These are phyloP conservation scores for Lentinula sp. DNA, from an alignment of 768 basidiomycete genomes.

Conservation along the genomic window DNA sequence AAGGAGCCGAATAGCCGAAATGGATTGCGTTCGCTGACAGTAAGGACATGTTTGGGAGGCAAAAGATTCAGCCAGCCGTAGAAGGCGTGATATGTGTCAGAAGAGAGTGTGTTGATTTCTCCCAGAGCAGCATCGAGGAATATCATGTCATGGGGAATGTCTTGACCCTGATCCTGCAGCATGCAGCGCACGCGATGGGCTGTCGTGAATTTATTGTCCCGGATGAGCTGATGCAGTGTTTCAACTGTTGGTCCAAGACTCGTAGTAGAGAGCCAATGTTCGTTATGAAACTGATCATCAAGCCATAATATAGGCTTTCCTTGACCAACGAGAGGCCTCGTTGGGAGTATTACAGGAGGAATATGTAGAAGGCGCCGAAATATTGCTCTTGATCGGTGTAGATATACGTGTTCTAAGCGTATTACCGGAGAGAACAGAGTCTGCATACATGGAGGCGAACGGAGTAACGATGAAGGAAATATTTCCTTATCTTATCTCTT, in stretches of 20 bases:
- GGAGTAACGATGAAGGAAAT: not conserved
- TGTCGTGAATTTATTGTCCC: not conserved
- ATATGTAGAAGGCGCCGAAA: not conserved
- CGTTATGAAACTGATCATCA: not conserved
- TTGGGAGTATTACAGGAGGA: not conserved
- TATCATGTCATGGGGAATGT: conserved; percentile 3
- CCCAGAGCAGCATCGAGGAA: conserved; percentile 3
- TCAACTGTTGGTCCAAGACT: not conserved
- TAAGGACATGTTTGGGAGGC: not conserved
- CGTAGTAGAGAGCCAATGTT: not conserved
- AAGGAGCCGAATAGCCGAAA: not conserved
- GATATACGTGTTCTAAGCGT: not conserved
- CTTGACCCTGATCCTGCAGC: not conserved
- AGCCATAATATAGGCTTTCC: not conserved
- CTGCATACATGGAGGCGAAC: not conserved
- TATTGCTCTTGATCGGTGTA: not conserved
- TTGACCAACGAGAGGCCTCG: not conserved
- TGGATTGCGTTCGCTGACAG: not conserved
- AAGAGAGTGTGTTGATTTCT: conserved; percentile 3
- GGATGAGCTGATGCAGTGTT: not conserved
- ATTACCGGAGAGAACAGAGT: not conserved
- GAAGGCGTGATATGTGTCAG: not conserved
- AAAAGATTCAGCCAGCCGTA: not conserved
- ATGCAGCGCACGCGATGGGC: not conserved
- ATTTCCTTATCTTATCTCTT: not conserved